Evolutionary conservation across 2,329 filamentous ascomycete genomes (phyloP).

Genomic region (Fusarium xyrophilum): DNA sequence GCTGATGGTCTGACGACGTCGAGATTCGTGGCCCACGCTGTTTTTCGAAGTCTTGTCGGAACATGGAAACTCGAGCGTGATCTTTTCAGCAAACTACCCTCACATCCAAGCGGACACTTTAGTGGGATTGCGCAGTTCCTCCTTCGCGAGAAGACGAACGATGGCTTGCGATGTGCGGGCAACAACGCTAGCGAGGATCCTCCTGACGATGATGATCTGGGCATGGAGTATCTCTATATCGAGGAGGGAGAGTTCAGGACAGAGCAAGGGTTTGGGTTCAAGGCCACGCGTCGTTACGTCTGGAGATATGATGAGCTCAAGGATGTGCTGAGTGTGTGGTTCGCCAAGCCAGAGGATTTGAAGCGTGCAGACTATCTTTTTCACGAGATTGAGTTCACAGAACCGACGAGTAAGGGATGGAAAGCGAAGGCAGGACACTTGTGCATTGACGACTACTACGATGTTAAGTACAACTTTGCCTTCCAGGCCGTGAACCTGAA

Average conservation of each 20-base stretch:
- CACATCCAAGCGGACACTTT: slow-evolving; percentile 70
- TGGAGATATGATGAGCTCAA: slow-evolving; percentile 70
- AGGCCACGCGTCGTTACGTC: slow-evolving; percentile 70
- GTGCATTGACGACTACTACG: slow-evolving; percentile 75
- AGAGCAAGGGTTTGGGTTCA: slow-evolving; percentile 62
- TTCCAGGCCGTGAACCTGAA: slow-evolving; percentile 64
- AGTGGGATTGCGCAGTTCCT: slow-evolving; percentile 70
- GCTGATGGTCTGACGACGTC: slow-evolving; percentile 51
- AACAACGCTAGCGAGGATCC: slow-evolving; percentile 15
- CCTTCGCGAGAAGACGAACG: slow-evolving; percentile 64
- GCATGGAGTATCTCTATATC: slow-evolving; percentile 71
- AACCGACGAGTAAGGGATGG: slow-evolving; percentile 57
- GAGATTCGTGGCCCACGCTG: slow-evolving; percentile 67
- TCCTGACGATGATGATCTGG: slow-evolving; percentile 44
- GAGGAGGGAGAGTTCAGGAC: slow-evolving; percentile 71
- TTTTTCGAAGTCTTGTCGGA: slow-evolving; percentile 75
- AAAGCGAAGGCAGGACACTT: slow-evolving; percentile 71
- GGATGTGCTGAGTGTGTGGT: slow-evolving; percentile 75
- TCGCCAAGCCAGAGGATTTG: slow-evolving; percentile 69
- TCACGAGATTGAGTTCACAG: slow-evolving; percentile 71
- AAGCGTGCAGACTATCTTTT: slow-evolving; percentile 75
- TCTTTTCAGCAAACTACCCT: slow-evolving; percentile 60
- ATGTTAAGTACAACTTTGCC: slow-evolving; percentile 71
- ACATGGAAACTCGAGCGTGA: slow-evolving; percentile 69
- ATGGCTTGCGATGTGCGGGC: slow-evolving; percentile 52